A percentile compares a stretch with the other conserved stretches of the same genome.
These are phyloP conservation scores for Tetracladium maxilliforme DNA, from an alignment of 2,329 filamentous ascomycete species.

Conservation along the genomic window DNA sequence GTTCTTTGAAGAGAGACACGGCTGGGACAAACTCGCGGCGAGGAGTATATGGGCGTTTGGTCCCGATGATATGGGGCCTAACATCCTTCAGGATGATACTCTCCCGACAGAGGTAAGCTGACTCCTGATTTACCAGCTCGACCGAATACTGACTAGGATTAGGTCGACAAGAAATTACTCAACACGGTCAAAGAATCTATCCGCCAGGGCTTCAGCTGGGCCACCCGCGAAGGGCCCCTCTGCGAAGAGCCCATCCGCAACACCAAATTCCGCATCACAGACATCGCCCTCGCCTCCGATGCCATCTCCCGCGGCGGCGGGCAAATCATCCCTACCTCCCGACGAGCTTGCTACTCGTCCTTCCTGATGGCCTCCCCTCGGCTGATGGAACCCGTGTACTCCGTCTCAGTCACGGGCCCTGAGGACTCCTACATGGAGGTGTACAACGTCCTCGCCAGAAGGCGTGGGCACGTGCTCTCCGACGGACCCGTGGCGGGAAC, in stretches of 20 bases:
- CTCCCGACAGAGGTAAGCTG: constrained; percentile 64
- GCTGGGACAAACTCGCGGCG: constrained; percentile 88
- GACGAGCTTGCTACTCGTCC: constrained; percentile 84
- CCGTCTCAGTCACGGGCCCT: constrained; percentile 82
- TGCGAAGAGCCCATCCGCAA: constrained; percentile 99
- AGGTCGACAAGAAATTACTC: constrained; percentile 85
- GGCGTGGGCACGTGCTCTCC: constrained; percentile 84
- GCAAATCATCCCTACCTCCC: constrained; percentile 91
- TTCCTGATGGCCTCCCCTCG: constrained; percentile 95
- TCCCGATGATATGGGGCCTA: constrained; percentile 85
- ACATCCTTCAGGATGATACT: constrained; percentile 94
- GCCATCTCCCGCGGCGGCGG: constrained; percentile 91
- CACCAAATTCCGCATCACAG: constrained; percentile 92
- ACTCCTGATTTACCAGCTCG: constrained; percentile 2
- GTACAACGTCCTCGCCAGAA: constrained; percentile 80
- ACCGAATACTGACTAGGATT: constrained; percentile 1
- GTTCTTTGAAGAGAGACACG: constrained; percentile 94
- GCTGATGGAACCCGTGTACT: constrained; percentile 93
- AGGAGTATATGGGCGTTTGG: constrained; percentile 98
- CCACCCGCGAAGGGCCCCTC: constrained; percentile 82
- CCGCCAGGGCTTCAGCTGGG: constrained; percentile 94
- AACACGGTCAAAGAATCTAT: constrained; percentile 82
- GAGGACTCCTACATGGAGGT: constrained; percentile 77
- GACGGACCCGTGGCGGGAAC: constrained; percentile 91
- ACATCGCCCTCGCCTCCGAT: constrained; percentile 73